A percentile compares a stretch with the other conserved stretches of the same genome.
Evolutionary conservation across 75 land plant species (phyloP).

Genomic region (Picea glauca): DNA sequence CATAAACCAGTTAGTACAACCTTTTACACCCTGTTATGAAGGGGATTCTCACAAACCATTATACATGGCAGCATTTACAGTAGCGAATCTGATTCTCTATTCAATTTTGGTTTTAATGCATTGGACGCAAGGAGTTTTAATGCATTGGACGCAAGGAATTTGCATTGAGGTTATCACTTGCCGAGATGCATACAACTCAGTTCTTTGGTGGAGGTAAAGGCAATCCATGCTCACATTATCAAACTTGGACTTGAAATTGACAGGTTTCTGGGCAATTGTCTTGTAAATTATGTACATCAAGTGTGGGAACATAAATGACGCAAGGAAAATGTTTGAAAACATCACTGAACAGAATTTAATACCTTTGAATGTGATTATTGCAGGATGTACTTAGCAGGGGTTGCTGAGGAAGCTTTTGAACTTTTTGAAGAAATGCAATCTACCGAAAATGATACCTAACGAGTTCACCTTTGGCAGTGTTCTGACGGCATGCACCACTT

Average conservation of each 20-base stretch:
- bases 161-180: too few relatives aligned
- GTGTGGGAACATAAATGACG: conserved; percentile 20
- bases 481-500: conserved; percentile 10
- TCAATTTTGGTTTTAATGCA: too few relatives aligned
- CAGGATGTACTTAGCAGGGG: conserved; percentile 42
- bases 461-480: conserved; percentile 13
- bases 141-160: too few relatives aligned
- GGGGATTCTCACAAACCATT: too few relatives aligned
- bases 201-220: neutral
- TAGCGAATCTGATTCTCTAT: too few relatives aligned
- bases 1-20: too few relatives aligned
- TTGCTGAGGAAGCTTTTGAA: conserved; percentile 26
- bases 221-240: neutral
- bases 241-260: neutral
- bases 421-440: conserved; percentile 12
- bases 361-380: conserved; percentile 38
- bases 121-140: too few relatives aligned
- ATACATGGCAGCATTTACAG: too few relatives aligned
- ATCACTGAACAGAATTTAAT: conserved; percentile 21
- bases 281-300: neutral
- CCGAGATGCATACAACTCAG: too few relatives aligned
- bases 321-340: conserved; percentile 22
- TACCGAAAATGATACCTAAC: neutral
- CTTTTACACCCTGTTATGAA: too few relatives aligned
- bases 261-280: neutral